Base-by-base conservation (phyloP, 805 yeast genomes). In the Wickerhamomyces bisporus region DNA sequence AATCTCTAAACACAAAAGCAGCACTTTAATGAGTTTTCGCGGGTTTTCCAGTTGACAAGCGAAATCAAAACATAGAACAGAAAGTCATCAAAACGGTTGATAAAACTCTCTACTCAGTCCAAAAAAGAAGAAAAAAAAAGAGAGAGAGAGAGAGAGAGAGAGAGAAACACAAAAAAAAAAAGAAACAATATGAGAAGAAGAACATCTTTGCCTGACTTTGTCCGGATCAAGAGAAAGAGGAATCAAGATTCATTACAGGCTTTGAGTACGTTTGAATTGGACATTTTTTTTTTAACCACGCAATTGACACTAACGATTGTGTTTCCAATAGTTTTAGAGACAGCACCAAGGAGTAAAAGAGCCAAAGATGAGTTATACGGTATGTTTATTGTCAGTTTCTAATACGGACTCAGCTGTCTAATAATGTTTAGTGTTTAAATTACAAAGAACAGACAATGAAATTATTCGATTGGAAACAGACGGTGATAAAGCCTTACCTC, bases 231-330 rank as follows among this genome's bases (percentile, higher is more conserved):
- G 61, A 73, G 98, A 41, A 82, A 83, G 53, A 71, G 96, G 42
- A 80, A 77, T 37, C 93, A 87, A 52, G 96, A 86, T 48, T 95
- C 97, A 3, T 68, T 91, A 18, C 87, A 85, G 49, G 95, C 96
- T 1, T 68, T 89, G 50, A 49, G 68, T 65, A 52, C 32, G 68
- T 54, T 5, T 19, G 5, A 4, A 17, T 13, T 30, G 18, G 11
- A 18, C 4, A 6, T 29, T n/a, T 8, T 6, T 11, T 11, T n/a
- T 12, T 11, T 27, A n/a, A 14, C 18, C 6, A 5, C 7, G 10
- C 8, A 14, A 14, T 14, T 14, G 30, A 15, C 10, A 23, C 25
- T 23, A 23, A 23, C 25, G 11, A 23, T 11, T 23, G 25, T 9
- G 25, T 35, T 26, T 31, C 36, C 42, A n/a, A 8, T 34, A 59